Base-by-base conservation (phyloP, 345 rosid genomes). In the Gossypium ekmanianum region DNA sequence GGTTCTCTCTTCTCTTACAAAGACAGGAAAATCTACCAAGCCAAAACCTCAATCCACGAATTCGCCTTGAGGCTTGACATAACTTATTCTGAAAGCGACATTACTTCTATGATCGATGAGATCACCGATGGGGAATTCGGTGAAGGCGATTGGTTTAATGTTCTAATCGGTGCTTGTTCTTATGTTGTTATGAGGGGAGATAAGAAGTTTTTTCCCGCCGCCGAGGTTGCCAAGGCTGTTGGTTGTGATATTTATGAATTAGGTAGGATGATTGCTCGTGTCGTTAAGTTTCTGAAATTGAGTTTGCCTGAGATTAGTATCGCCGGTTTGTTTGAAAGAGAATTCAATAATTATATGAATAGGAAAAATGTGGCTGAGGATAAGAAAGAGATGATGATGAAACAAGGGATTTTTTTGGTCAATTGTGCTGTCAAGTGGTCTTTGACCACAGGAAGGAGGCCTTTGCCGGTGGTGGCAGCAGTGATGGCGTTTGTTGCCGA, bases 401-500 rank as follows among this genome's bases (percentile, higher is more conserved):
- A 84, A 75, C 98, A 92, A 79, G 98, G 97, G 4, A 78, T 71
- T 7, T 90, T 94, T 72, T 75, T 94, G 84, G 78, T 88, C 69
- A 92, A 94, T 74, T 92, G 97, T 83, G 77, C 86, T 0, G 79
- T 88, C 52, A 94, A 86, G 80, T 94, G 98, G 97, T 88, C 77
- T 82, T 62, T 91, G 81, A 86, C 94, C 0, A 94, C 94, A 0
- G 97, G 97, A 52, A 85, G 98, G 82, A 87, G 86, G 56, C 97
- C 97, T 0, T 69, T 90, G 80, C 98, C 95, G 0, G 73, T 89
- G 69, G 92, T 92, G 79, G 90, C 76, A 0, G 97, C 98, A 0
- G 93, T 92, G 65, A 63, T 94, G 86, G 88, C 76, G 11, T 77
- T 94, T 67, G 92, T 94, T 2, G 82, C 84, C 0, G 84, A 92